Base-by-base conservation (phyloP, 352 stramenopile species). In the Pythium volutum region DNA sequence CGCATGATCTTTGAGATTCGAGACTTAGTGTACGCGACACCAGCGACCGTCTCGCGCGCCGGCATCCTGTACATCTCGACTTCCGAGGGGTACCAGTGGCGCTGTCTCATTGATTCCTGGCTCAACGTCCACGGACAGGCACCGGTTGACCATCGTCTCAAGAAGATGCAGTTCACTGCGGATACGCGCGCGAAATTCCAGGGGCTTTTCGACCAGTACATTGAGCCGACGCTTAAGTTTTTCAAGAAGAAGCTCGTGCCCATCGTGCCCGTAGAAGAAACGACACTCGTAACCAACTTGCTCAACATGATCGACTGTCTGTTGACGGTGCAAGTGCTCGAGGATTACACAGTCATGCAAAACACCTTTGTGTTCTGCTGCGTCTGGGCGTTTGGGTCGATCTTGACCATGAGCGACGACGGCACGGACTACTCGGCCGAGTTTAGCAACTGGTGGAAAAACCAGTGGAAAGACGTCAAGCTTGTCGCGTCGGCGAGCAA, bases 1-100 rank as follows among this genome's bases (percentile, higher is more conserved):
- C 77, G 91, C 42, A 97, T 99, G 88, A 97, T 99, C 62, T 98
- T 99, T 66, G 96, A 99, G 73, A 98, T 99, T 64, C 84, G 93
- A 25, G 93, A 98, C 76, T 79, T 99, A 18, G 87, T 97, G 54
- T 98, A 98, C 59, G 96, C 95, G 18, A 98, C 95, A 22, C 96
- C 96, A 4, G 94, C 96, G 11, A 98, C 96, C 0, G 95, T 98
- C 10, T 97, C 87, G 20, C 91, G 96, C 16, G 95, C 96, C 23
- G 95, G 94, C 50, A 98, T 99, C 46, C 58, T 99, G 38, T 98
- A 98, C 69, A 98, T 98, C 54, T 98, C 88, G 15, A 98, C 92
- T 0, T 96, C 95, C 0, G 90, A 97, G 36, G 96, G 95, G 0
- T 97, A 97, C 45, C 96, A 98, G 68, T 98, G 96, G 96, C 73